These are phyloP conservation scores for Penicillium robsamsonii DNA, from an alignment of 495 filamentous ascomycete species.

Conservation along the genomic window DNA sequence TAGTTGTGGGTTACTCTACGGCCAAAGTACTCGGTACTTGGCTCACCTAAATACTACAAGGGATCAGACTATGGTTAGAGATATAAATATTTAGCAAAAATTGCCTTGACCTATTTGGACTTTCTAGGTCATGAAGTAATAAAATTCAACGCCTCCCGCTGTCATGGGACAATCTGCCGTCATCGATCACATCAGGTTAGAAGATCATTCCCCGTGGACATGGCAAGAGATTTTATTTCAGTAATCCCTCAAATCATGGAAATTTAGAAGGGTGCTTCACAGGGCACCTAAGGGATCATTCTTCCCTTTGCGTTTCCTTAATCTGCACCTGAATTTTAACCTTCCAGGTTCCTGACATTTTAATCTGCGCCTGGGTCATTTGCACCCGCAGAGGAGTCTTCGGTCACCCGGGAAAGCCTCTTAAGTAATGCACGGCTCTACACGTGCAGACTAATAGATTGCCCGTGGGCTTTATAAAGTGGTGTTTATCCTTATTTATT, in stretches of 20 bases:
- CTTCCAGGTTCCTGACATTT: neutral
- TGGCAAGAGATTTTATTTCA: neutral
- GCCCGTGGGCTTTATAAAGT: conserved; percentile 20
- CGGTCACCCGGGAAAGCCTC: conserved; percentile 1
- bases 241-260: neutral
- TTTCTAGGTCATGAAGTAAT: neutral
- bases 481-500: neutral
- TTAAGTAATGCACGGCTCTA: conserved; percentile 1
- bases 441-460: conserved; percentile 10
- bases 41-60: neutral
- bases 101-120: neutral
- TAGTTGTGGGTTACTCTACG: neutral
- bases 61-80: neutral
- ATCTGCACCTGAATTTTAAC: neutral
- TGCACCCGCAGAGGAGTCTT: neutral
- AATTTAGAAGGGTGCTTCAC: neutral
- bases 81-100: neutral
- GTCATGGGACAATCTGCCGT: conserved; percentile 1
- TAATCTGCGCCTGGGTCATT: conserved; percentile 1
- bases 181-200: conserved; percentile 1
- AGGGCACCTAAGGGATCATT: neutral
- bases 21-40: neutral
- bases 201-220: neutral
- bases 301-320: neutral
- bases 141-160: neutral